A percentile compares a stretch with the other conserved stretches of the same genome.
These are phyloP conservation scores for Graphilbum sp. DNA, from an alignment of 2,329 filamentous ascomycete genomes.

Conservation along the genomic window DNA sequence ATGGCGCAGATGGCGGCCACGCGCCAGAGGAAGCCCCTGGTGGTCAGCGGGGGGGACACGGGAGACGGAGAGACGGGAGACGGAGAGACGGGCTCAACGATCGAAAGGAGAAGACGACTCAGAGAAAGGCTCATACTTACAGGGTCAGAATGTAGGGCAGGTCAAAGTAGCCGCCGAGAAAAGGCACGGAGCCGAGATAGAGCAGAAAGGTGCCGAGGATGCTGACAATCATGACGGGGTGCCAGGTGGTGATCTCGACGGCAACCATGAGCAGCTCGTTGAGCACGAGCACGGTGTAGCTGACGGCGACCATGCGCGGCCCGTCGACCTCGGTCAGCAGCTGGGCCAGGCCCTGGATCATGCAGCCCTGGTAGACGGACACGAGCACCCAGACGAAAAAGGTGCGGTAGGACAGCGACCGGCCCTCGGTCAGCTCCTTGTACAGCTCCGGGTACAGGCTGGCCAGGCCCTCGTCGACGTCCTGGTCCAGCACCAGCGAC, in stretches of 20 bases:
- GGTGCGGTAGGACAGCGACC: constrained; percentile 75
- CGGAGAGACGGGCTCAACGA: not conserved
- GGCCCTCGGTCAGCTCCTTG: constrained; percentile 84
- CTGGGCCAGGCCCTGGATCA: constrained; percentile 91
- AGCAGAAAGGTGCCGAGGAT: constrained; percentile 68
- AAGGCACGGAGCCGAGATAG: constrained; percentile 73
- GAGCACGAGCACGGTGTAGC: constrained; percentile 78
- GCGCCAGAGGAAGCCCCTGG: constrained; percentile 74
- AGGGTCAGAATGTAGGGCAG: constrained; percentile 57
- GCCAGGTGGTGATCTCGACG: constrained; percentile 93
- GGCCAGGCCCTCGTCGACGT: constrained; percentile 85
- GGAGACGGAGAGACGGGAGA: not conserved
- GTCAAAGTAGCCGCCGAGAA: constrained; percentile 81
- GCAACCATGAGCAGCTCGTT: constrained; percentile 98
- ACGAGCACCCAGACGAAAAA: constrained; percentile 97
- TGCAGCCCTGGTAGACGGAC: constrained; percentile 83
- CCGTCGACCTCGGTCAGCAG: constrained; percentile 66
- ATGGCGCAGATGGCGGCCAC: constrained; percentile 65
- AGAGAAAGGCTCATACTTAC: constrained; percentile 25
- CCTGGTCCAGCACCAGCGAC: constrained; percentile 82
- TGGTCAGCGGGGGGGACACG: constrained; percentile 9
- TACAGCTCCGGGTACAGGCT: constrained; percentile 95
- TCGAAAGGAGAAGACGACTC: not conserved
- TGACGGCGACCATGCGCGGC: constrained; percentile 69
- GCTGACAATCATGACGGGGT: constrained; percentile 73